A percentile compares a stretch with the other conserved stretches of the same genome.
Evolutionary conservation across 345 rosid genomes (phyloP).

Genomic region (Cardamine resedifolia): DNA sequence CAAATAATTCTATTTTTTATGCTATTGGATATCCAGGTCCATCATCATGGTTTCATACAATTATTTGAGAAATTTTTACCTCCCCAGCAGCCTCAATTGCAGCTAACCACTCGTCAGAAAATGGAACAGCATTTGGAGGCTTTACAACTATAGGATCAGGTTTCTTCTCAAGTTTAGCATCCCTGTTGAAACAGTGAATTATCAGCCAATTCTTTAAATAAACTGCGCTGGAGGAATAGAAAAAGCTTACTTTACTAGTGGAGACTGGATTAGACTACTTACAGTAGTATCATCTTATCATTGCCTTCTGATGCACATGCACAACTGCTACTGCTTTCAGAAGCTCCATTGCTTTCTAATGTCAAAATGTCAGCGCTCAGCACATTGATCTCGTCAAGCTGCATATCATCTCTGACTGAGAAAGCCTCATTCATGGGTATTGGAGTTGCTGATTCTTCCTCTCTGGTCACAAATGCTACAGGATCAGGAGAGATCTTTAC

Average conservation of each 20-base stretch:
- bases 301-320: slow-evolving; percentile 33
- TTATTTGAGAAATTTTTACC: slow-evolving; percentile 44
- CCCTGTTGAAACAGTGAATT: slow-evolving; percentile 40
- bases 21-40: not conserved
- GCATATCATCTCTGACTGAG: slow-evolving; percentile 29
- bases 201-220: not conserved
- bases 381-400: slow-evolving; percentile 28
- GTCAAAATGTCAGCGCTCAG: slow-evolving; percentile 21
- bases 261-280: slow-evolving; percentile 37
- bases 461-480: slow-evolving; percentile 17
- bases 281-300: slow-evolving; percentile 39
- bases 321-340: slow-evolving; percentile 17
- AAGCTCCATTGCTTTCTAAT: slow-evolving; percentile 37
- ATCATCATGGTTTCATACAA: slow-evolving; percentile 10
- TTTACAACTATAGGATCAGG: slow-evolving; percentile 45
- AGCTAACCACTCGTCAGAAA: slow-evolving; percentile 95
- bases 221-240: not conserved
- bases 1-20: not conserved
- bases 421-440: slow-evolving; percentile 23
- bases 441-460: slow-evolving; percentile 29
- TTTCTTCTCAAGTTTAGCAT: slow-evolving; percentile 42
- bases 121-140: slow-evolving; percentile 72
- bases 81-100: slow-evolving; percentile 95
- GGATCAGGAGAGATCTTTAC: slow-evolving; percentile 22
- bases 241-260: slow-evolving; percentile 12